Evolutionary conservation across 176 grass and related monocot genomes (phyloP).

Genomic region (Cenchrus purpureus): DNA sequence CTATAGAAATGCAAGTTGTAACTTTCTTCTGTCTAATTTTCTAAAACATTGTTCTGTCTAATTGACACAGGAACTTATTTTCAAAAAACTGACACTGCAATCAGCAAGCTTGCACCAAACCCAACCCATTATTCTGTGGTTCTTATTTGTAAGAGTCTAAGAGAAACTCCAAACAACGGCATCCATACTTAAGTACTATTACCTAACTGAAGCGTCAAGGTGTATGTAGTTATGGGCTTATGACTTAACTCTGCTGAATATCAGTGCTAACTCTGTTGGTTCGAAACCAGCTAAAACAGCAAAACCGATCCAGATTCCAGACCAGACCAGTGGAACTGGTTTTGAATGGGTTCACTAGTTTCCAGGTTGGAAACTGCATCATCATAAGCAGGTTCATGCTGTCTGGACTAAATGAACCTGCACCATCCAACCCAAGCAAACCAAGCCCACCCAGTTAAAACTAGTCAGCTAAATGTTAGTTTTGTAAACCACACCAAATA

Average conservation of each 20-base stretch:
- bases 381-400: too few species aligned
- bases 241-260: conserved; percentile 9
- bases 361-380: too few species aligned
- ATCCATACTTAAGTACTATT: neutral
- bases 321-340: too few species aligned
- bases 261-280: neutral
- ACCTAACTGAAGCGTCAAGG: neutral
- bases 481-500: neutral
- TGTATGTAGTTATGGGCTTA: neutral
- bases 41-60: neutral
- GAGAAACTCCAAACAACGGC: neutral
- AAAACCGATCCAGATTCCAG: too few species aligned
- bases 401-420: too few species aligned
- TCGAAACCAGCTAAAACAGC: too few species aligned
- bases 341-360: too few species aligned
- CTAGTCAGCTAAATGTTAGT: neutral
- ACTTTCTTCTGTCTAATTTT: conserved; percentile 3
- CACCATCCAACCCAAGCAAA: neutral
- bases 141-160: neutral
- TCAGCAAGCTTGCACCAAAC: conserved; percentile 15
- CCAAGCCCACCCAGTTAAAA: neutral
- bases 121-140: neutral
- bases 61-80: neutral
- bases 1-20: neutral
- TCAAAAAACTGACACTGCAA: neutral